Evolutionary conservation across 2,329 filamentous ascomycete genomes (phyloP).

Genomic region (Nothopassalora personata): DNA sequence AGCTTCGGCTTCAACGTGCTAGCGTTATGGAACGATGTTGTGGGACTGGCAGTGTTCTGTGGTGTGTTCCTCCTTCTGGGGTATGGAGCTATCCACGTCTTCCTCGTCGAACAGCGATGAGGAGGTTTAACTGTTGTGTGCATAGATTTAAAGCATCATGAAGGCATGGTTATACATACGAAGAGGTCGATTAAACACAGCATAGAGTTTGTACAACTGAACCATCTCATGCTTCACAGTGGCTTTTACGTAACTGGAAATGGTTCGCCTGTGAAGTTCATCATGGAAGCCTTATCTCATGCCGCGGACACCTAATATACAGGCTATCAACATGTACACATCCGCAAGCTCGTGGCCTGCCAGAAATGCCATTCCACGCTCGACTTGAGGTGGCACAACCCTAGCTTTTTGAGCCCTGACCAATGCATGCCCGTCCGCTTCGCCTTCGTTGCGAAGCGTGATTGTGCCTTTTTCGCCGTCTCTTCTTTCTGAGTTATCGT

Average conservation of each 20-base stretch:
- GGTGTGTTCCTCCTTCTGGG: slow-evolving; percentile 79
- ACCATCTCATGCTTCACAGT: background rate
- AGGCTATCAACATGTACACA: slow-evolving; percentile 17
- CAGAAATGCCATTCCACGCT: slow-evolving; percentile 5
- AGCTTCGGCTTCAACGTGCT: slow-evolving; percentile 90
- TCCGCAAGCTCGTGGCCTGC: slow-evolving; percentile 3
- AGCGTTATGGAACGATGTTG: slow-evolving; percentile 78
- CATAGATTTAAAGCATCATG: background rate
- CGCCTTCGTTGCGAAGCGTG: slow-evolving; percentile 1
- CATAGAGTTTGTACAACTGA: background rate
- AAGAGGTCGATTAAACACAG: background rate
- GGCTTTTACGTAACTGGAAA: background rate
- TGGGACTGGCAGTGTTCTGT: slow-evolving; percentile 76
- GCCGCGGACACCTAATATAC: slow-evolving; percentile 20
- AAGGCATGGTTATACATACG: background rate
- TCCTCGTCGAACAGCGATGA: slow-evolving; percentile 83
- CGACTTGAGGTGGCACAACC: background rate
- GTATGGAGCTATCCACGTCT: slow-evolving; percentile 85
- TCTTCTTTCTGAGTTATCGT: background rate
- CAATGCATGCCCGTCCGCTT: slow-evolving; percentile 2
- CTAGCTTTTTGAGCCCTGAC: slow-evolving; percentile 3
- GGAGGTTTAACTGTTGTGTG: background rate
- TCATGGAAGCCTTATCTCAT: slow-evolving; percentile 11
- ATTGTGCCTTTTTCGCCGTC: slow-evolving; percentile 1
- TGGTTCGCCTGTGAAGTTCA: slow-evolving; percentile 1